A percentile compares a stretch with the other conserved stretches of the same genome.
Conservation (phyloP, 805 yeast species). For the Schwanniomyces occidentalis region DNA sequence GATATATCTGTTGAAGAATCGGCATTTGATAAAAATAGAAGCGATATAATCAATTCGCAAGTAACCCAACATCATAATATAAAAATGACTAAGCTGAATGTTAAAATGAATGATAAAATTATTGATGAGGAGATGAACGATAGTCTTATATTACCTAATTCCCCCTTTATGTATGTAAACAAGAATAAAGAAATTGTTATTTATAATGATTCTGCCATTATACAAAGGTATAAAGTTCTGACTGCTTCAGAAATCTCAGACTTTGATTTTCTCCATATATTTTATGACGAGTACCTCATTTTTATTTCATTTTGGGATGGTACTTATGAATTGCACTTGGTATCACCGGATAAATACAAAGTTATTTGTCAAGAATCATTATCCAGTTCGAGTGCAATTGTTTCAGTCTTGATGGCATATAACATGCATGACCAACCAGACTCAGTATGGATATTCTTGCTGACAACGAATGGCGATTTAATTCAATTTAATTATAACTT, state of each 20-base stretch:
- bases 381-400: constrained; percentile 7
- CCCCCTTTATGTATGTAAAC: background rate
- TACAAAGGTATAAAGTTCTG: too few species aligned
- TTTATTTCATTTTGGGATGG: constrained; percentile 18
- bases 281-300: constrained; percentile 6
- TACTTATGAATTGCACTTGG: constrained; percentile 8
- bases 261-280: constrained; percentile 9
- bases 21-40: background rate
- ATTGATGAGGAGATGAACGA: background rate
- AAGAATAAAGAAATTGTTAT: background rate
- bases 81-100: background rate
- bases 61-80: background rate
- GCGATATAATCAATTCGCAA: background rate
- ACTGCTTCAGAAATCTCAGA: constrained; percentile 11
- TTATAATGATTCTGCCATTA: background rate
- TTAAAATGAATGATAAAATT: background rate
- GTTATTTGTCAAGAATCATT: constrained; percentile 1
- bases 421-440: constrained; percentile 2
- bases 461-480: constrained; percentile 15
- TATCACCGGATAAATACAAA: constrained; percentile 6
- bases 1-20: background rate
- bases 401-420: constrained; percentile 13
- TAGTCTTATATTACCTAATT: background rate
- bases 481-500: constrained; percentile 12
- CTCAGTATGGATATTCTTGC: constrained; percentile 13